Evolutionary conservation across 768 basidiomycete genomes (phyloP).

Genomic region (Pleurotus pulmonarius): DNA sequence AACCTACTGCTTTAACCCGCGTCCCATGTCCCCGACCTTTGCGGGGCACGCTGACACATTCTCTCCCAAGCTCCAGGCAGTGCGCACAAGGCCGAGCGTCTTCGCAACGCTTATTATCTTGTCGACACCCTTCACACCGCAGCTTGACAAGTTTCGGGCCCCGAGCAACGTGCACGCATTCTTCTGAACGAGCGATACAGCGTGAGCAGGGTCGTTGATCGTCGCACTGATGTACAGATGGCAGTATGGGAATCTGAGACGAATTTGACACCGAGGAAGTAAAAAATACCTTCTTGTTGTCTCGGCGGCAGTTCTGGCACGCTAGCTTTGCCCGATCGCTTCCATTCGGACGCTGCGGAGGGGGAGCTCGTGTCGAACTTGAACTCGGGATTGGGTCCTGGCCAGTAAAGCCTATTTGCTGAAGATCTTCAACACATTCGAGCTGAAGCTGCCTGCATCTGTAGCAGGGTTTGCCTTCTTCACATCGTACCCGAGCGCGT

Average conservation of each 20-base stretch:
- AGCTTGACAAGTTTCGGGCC: slow-evolving; percentile 56
- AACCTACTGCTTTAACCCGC: slow-evolving; percentile 55
- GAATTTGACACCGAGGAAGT: not conserved
- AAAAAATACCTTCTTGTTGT: slow-evolving; percentile 54
- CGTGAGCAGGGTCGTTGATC: slow-evolving; percentile 60
- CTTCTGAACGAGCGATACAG: slow-evolving; percentile 49
- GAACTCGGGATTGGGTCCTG: slow-evolving; percentile 16
- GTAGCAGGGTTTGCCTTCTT: slow-evolving; percentile 44
- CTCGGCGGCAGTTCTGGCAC: slow-evolving; percentile 56
- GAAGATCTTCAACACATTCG: slow-evolving; percentile 44
- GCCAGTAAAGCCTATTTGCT: slow-evolving; percentile 17
- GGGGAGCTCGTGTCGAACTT: slow-evolving; percentile 16
- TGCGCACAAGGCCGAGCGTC: slow-evolving; percentile 53
- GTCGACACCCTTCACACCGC: slow-evolving; percentile 56
- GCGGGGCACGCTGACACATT: slow-evolving; percentile 46
- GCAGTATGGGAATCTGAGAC: slow-evolving; percentile 6
- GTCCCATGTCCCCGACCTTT: slow-evolving; percentile 57
- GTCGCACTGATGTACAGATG: slow-evolving; percentile 42
- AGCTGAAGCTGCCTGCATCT: slow-evolving; percentile 49
- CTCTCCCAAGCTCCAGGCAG: slow-evolving; percentile 42
- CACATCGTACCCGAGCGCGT: slow-evolving; percentile 53
- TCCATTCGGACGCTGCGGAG: slow-evolving; percentile 24
- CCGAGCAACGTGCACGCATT: slow-evolving; percentile 53
- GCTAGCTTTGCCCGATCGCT: slow-evolving; percentile 55
- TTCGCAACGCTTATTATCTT: slow-evolving; percentile 56